phyloP scores from a whole-genome alignment of 805 yeast species.

The Teunomyces barrocoloradensis region DNA sequence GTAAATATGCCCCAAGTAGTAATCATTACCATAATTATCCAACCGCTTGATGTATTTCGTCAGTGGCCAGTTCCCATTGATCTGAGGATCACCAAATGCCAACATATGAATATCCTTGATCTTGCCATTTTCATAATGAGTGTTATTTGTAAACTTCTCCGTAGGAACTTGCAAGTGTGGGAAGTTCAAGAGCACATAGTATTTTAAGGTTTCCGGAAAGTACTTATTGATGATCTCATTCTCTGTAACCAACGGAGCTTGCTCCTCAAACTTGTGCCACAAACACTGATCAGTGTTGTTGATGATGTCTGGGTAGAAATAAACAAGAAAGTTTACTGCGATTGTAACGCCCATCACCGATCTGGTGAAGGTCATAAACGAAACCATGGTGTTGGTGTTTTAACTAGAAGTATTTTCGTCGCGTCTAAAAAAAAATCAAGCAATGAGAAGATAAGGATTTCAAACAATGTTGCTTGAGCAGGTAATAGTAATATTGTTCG shows the following conservation, averaged over 20 bases:
- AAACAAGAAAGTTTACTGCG: conserved; percentile 59
- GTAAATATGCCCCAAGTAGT: conserved; percentile 82
- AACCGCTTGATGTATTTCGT: conserved; percentile 71
- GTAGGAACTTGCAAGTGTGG: conserved; percentile 17
- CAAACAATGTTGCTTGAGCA: neutral
- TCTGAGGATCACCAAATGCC: conserved; percentile 96
- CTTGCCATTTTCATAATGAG: conserved; percentile 9
- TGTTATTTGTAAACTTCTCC: neutral
- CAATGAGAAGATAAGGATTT: conserved; percentile 2
- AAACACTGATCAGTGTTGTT: conserved; percentile 49
- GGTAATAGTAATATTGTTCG: neutral
- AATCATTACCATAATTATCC: conserved; percentile 89
- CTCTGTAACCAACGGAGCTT: conserved; percentile 5
- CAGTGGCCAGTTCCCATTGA: conserved; percentile 78
- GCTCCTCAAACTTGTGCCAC: conserved; percentile 44
- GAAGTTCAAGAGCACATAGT: conserved; percentile 19
- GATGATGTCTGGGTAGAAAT: conserved; percentile 69
- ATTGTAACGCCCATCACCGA: conserved; percentile 39
- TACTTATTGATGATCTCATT: conserved; percentile 10
- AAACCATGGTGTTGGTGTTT: conserved; percentile 1
- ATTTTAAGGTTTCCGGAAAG: conserved; percentile 11
- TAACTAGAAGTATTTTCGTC: neutral
- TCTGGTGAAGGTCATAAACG: conserved; percentile 15
- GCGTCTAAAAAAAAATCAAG: neutral
- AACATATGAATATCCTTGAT: conserved; percentile 59